A percentile compares a stretch with the other conserved stretches of the same genome.
Evolutionary conservation across 352 stramenopile species (phyloP).

Genomic region (Phytopythium litorale): DNA sequence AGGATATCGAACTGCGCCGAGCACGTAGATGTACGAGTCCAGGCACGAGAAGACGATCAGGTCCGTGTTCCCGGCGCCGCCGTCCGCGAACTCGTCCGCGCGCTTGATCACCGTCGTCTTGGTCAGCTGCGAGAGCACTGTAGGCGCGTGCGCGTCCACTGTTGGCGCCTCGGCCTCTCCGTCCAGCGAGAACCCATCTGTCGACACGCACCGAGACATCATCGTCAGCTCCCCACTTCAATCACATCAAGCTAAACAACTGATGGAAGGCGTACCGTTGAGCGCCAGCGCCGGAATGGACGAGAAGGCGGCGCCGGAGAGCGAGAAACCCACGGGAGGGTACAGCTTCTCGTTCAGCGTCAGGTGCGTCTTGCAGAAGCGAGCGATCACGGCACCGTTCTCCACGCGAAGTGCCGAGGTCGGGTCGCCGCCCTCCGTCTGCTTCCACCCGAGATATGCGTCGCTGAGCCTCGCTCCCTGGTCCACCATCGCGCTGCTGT

Average conservation of each 20-base stretch:
- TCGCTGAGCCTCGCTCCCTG: constrained; percentile 54
- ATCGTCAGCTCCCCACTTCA: constrained; percentile 8
- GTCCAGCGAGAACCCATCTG: constrained; percentile 46
- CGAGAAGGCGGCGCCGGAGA: constrained; percentile 16
- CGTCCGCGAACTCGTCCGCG: constrained; percentile 49
- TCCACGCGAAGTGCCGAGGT: constrained; percentile 26
- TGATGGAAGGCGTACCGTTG: constrained; percentile 20
- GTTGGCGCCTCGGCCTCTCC: constrained; percentile 7
- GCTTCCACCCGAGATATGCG: constrained; percentile 63
- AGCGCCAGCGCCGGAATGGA: constrained; percentile 27
- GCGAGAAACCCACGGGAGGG: constrained; percentile 64
- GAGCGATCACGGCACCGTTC: constrained; percentile 58
- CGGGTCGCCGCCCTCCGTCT: constrained; percentile 11
- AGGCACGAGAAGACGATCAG: constrained; percentile 90
- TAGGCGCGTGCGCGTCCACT: constrained; percentile 31
- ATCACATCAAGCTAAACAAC: background rate
- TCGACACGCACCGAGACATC: constrained; percentile 6
- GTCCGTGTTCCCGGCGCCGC: constrained; percentile 33
- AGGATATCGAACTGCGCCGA: constrained; percentile 92
- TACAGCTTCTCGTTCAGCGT: constrained; percentile 81
- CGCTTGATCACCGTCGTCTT: constrained; percentile 84
- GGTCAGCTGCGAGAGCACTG: constrained; percentile 51
- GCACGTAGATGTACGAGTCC: constrained; percentile 93
- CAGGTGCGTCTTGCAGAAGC: constrained; percentile 73
- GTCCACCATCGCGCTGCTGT: constrained; percentile 41